Conservation (phyloP, 768 basidiomycete genomes). For the Hygrocybe punicea region DNA sequence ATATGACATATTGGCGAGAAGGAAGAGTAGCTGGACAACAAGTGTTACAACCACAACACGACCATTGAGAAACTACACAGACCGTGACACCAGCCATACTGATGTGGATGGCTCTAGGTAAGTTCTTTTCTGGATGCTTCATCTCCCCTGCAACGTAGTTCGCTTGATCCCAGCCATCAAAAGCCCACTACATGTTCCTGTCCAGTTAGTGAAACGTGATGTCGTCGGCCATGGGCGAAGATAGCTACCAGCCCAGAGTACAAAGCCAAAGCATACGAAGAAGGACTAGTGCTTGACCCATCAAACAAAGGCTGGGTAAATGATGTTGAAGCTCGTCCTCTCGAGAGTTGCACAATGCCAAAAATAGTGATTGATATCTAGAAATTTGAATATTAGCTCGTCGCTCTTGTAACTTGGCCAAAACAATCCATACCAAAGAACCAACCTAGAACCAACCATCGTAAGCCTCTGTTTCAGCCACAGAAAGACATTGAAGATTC, state of each 20-base stretch:
- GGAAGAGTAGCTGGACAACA: conserved; percentile 58
- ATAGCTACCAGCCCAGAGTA: conserved; percentile 71
- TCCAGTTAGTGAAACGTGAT: neutral
- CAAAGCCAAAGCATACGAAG: conserved; percentile 85
- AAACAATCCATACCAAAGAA: conserved; percentile 52
- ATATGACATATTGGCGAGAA: conserved; percentile 84
- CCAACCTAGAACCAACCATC: conserved; percentile 44
- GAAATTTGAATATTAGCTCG: conserved; percentile 7
- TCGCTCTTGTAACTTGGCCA: no score
- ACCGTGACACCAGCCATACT: conserved; percentile 85
- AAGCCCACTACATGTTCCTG: conserved; percentile 59
- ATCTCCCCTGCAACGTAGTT: conserved; percentile 93
- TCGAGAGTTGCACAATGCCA: conserved; percentile 71
- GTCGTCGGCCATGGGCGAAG: neutral
- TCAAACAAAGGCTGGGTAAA: conserved; percentile 67
- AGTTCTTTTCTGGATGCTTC: conserved; percentile 73
- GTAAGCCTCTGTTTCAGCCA: conserved; percentile 4
- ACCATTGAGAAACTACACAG: conserved; percentile 23
- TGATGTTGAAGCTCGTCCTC: conserved; percentile 68
- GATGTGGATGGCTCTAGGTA: conserved; percentile 84
- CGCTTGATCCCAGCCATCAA: conserved; percentile 93
- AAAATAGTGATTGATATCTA: conserved; percentile 72
- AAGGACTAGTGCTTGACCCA: conserved; percentile 72
- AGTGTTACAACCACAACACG: conserved; percentile 12
- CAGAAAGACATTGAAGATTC: conserved; percentile 11